Evolutionary conservation across 2,329 filamentous ascomycete genomes (phyloP).

Genomic region (Davidsoniella eucalypti): DNA sequence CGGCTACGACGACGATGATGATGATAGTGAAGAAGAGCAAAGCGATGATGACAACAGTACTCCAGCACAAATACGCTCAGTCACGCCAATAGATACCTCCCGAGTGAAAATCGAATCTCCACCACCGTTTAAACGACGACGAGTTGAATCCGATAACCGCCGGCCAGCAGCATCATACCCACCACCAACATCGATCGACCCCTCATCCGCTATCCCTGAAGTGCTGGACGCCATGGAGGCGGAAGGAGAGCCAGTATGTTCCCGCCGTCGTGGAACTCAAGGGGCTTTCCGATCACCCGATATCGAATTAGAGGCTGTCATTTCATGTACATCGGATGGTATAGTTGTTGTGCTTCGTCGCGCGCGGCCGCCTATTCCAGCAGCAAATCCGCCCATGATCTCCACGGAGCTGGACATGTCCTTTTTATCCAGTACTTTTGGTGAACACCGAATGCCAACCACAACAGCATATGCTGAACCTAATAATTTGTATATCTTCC

Average conservation of each 20-base stretch:
- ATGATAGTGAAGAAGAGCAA: slow-evolving; percentile 14
- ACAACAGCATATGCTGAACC: slow-evolving; percentile 23
- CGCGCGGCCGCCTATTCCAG: slow-evolving; percentile 54
- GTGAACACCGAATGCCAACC: background rate
- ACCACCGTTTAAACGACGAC: slow-evolving; percentile 4
- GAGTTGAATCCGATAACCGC: background rate
- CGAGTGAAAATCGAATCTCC: slow-evolving; percentile 6
- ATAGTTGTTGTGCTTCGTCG: slow-evolving; percentile 65
- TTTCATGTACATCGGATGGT: slow-evolving; percentile 79
- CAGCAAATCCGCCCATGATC: slow-evolving; percentile 29
- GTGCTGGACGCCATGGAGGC: slow-evolving; percentile 18
- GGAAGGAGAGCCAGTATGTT: slow-evolving; percentile 17
- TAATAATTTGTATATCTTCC: slow-evolving; percentile 28
- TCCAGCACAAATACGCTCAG: background rate
- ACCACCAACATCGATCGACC: slow-evolving; percentile 9
- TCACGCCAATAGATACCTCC: background rate
- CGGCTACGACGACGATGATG: slow-evolving; percentile 23
- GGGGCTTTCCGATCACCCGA: background rate
- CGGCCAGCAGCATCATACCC: slow-evolving; percentile 9
- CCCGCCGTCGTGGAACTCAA: slow-evolving; percentile 21
- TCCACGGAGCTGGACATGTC: background rate
- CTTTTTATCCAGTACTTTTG: background rate
- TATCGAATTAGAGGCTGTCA: slow-evolving; percentile 72
- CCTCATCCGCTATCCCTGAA: slow-evolving; percentile 6
- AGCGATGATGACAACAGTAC: background rate